Percentiles rank a stretch among this genome's conserved stretches.
Evolutionary conservation across 2,329 filamentous ascomycete species (phyloP).

Genomic region (Scolecobasidium constrictum): DNA sequence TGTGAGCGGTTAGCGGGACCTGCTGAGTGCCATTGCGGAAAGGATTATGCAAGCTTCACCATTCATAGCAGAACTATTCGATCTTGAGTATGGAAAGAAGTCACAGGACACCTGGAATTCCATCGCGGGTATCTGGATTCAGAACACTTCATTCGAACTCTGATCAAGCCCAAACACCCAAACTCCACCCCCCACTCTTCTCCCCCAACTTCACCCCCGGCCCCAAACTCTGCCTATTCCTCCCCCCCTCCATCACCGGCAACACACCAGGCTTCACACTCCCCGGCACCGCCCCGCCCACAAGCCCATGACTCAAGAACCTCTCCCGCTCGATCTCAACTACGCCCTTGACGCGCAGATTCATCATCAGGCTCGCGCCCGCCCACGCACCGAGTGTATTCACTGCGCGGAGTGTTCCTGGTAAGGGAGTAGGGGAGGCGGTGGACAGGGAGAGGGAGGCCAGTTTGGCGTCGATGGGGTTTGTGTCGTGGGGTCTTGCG

Average conservation of each 20-base stretch:
- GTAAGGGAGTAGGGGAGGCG: slow-evolving; percentile 24
- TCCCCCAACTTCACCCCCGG: background rate
- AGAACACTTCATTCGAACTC: no score
- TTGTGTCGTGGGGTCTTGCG: slow-evolving; percentile 31
- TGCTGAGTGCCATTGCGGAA: no score
- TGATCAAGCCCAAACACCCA: slow-evolving; percentile 3
- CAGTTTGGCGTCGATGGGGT: slow-evolving; percentile 49
- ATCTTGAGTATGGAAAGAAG: no score
- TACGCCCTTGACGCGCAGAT: slow-evolving; percentile 57
- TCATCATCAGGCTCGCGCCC: slow-evolving; percentile 59
- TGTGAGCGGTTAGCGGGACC: no score
- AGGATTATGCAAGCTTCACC: no score
- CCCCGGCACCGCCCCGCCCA: slow-evolving; percentile 4
- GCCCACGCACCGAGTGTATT: slow-evolving; percentile 65
- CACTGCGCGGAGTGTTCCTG: slow-evolving; percentile 53
- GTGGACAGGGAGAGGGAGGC: slow-evolving; percentile 16
- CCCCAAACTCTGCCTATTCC: slow-evolving; percentile 4
- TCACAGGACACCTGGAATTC: no score
- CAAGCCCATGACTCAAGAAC: slow-evolving; percentile 36
- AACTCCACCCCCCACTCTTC: background rate
- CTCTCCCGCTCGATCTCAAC: slow-evolving; percentile 61
- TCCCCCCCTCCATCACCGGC: background rate
- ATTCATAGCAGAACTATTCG: no score
- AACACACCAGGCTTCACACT: background rate
- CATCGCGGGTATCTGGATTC: no score